Evolutionary conservation across 768 basidiomycete genomes (phyloP).

Genomic region (Tulasnella sp.): DNA sequence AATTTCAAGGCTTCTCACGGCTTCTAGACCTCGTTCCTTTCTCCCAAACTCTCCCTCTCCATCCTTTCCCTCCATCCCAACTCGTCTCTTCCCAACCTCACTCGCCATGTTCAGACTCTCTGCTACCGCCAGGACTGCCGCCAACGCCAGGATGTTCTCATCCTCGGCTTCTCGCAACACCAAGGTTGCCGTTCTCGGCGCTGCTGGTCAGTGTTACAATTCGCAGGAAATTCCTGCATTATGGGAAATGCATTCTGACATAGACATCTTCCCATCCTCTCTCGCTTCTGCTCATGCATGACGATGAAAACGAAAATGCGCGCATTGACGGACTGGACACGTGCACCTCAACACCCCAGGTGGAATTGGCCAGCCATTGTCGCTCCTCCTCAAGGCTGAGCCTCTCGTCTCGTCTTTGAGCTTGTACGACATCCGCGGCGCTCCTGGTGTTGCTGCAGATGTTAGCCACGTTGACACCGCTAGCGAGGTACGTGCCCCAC

Average conservation of each 20-base stretch:
- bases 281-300: neutral
- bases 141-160: constrained; percentile 56
- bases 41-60: neutral
- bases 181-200: constrained; percentile 95
- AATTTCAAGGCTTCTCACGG: neutral
- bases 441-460: constrained; percentile 96
- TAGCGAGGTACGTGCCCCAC: constrained; percentile 56
- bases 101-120: constrained; percentile 24
- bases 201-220: constrained; percentile 61
- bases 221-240: neutral
- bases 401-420: constrained; percentile 80
- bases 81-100: neutral
- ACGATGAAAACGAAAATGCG: neutral
- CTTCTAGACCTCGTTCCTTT: neutral
- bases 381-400: constrained; percentile 88
- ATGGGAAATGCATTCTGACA: neutral
- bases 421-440: constrained; percentile 92
- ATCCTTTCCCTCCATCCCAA: neutral
- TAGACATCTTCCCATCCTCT: neutral
- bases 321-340: neutral
- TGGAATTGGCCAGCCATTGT: constrained; percentile 97
- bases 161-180: constrained; percentile 65
- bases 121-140: constrained; percentile 7
- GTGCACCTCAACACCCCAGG: constrained; percentile 35
- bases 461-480: constrained; percentile 89